Percentiles rank a stretch among this genome's conserved stretches.
Conservation (phyloP, 495 filamentous ascomycete species). For the Sordaria brevicollis region DNA sequence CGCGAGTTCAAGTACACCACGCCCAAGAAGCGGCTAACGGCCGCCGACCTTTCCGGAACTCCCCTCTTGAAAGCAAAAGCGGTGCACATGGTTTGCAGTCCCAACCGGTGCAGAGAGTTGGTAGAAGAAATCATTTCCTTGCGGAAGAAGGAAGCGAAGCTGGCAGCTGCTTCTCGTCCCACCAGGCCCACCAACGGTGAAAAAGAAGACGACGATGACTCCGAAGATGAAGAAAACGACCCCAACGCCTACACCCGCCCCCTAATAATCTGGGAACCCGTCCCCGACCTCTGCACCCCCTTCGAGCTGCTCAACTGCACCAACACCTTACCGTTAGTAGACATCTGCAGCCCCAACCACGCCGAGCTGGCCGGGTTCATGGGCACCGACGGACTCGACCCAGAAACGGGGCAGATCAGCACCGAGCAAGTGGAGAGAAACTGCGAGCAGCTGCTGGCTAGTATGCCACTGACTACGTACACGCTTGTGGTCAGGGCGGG, state of each 20-base stretch:
- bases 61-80: conserved; percentile 58
- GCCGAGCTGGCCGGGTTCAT: conserved; percentile 76
- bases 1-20: conserved; percentile 80
- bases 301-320: conserved; percentile 64
- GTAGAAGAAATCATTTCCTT: conserved; percentile 49
- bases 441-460: conserved; percentile 41
- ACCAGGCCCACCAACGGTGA: conserved; percentile 1
- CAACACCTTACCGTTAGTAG: conserved; percentile 59
- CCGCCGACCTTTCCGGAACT: conserved; percentile 28
- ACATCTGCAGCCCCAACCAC: conserved; percentile 85
- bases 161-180: background rate
- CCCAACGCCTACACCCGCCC: conserved; percentile 34
- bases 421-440: conserved; percentile 37
- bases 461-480: conserved; percentile 44
- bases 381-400: conserved; percentile 39
- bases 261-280: conserved; percentile 88
- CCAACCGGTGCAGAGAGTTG: conserved; percentile 64
- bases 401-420: conserved; percentile 41
- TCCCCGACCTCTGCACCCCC: conserved; percentile 76
- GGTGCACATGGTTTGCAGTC: conserved; percentile 82
- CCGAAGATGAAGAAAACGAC: conserved; percentile 1
- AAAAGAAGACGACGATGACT: conserved; percentile 1
- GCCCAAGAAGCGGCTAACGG: conserved; percentile 64
- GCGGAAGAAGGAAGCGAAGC: conserved; percentile 8
- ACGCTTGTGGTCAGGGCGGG: conserved; percentile 44